Percentiles rank a stretch among this genome's conserved stretches.
phyloP scores from a whole-genome alignment of 2,329 filamentous ascomycete species.

The Thermothelomyces thermophilus region DNA sequence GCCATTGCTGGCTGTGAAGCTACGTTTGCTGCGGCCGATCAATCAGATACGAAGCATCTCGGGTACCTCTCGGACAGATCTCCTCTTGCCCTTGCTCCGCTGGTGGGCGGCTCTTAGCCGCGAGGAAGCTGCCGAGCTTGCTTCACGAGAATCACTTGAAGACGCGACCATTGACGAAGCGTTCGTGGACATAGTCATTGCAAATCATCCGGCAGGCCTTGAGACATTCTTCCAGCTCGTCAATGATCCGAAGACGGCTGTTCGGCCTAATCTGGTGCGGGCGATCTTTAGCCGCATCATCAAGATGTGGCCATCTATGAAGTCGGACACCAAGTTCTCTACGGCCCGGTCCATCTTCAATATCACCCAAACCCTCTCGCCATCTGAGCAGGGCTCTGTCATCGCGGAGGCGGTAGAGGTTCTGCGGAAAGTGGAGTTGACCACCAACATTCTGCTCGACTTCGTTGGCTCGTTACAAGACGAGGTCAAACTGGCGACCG shows the following conservation, averaged over 20 bases:
- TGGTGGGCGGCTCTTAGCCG: constrained; percentile 57
- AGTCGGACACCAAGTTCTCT: constrained; percentile 52
- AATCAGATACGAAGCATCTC: constrained; percentile 67
- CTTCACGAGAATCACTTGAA: constrained; percentile 33
- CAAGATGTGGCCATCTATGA: constrained; percentile 67
- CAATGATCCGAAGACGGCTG: constrained; percentile 34
- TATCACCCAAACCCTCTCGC: constrained; percentile 43
- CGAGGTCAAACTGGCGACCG: constrained; percentile 64
- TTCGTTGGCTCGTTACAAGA: constrained; percentile 71
- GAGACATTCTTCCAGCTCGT: constrained; percentile 46
- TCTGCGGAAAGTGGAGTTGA: constrained; percentile 65
- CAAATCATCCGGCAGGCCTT: constrained; percentile 47
- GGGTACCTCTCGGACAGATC: constrained; percentile 61
- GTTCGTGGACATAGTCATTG: constrained; percentile 46
- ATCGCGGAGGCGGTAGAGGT: constrained; percentile 62
- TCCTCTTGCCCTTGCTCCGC: constrained; percentile 68
- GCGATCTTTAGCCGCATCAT: constrained; percentile 64
- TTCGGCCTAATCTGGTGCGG: constrained; percentile 51
- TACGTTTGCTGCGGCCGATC: constrained; percentile 63
- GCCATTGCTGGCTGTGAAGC: constrained; percentile 62
- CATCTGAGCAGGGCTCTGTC: constrained; percentile 33
- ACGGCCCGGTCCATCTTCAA: constrained; percentile 59
- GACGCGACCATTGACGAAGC: constrained; percentile 30
- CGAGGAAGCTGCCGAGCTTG: constrained; percentile 45
- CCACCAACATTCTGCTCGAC: constrained; percentile 62